These are phyloP conservation scores for Botrytis byssoidea DNA, from an alignment of 2,329 filamentous ascomycete genomes.

Conservation along the genomic window DNA sequence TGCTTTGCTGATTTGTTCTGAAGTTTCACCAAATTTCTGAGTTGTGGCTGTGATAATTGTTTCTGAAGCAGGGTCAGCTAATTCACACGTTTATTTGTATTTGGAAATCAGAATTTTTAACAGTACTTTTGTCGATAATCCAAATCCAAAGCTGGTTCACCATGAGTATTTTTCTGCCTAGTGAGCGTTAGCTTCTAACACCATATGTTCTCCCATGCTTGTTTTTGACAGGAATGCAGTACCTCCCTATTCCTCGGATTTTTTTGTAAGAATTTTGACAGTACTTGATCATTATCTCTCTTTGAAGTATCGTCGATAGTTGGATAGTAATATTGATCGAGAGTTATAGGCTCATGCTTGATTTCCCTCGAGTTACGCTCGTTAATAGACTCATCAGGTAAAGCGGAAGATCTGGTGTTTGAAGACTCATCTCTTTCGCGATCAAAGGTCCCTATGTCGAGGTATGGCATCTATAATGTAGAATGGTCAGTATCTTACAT, in stretches of 20 bases:
- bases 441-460: not conserved
- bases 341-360: not conserved
- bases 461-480: not conserved
- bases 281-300: slow-evolving; percentile 7
- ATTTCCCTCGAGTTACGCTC: not conserved
- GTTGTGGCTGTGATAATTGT: not conserved
- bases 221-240: not conserved
- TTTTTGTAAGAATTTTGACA: not conserved
- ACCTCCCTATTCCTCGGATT: not conserved
- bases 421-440: not conserved
- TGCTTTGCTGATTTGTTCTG: not conserved
- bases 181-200: not conserved
- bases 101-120: not conserved
- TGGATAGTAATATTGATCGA: not conserved
- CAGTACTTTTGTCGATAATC: not conserved
- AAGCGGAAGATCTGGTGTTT: not conserved
- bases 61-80: not conserved
- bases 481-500: not conserved
- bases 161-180: not conserved
- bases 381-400: no score
- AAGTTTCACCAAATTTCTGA: not conserved
- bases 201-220: no score
- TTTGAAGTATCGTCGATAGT: not conserved
- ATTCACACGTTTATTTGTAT: not conserved
- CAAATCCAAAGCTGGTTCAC: slow-evolving; percentile 4